Conservation (phyloP, 352 stramenopile species). For the Pythium pectinolyticum region DNA sequence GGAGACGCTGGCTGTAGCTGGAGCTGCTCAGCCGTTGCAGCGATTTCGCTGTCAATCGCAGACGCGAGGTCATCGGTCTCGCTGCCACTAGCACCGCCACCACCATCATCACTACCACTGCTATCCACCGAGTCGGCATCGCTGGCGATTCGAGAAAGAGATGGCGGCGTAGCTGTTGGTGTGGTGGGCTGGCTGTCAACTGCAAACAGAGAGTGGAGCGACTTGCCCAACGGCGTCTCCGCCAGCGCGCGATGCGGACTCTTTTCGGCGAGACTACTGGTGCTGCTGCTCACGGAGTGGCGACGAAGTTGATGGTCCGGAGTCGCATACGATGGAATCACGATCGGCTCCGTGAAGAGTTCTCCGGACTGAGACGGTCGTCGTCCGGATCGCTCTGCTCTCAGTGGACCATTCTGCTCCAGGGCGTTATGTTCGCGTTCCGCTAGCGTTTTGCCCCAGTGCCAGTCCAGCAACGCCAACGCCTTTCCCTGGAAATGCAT, state of each 20-base stretch:
- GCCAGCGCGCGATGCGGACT: conserved; percentile 53
- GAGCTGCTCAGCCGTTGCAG: conserved; percentile 3
- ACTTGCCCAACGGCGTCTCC: conserved; percentile 55
- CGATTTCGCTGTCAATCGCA: conserved; percentile 2
- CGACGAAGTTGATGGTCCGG: not conserved
- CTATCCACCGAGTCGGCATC: not conserved
- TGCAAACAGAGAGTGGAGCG: conserved; percentile 54
- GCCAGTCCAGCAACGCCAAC: conserved; percentile 83
- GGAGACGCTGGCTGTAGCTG: not conserved
- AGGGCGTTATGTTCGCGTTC: too few species aligned
- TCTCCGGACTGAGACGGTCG: too few species aligned
- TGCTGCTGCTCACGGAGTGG: too few species aligned
- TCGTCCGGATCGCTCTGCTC: too few species aligned
- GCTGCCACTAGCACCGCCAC: conserved; percentile 7
- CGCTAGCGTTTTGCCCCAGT: conserved; percentile 62
- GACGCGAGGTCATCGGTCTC: conserved; percentile 24
- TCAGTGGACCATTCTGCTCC: too few species aligned
- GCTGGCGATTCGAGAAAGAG: conserved; percentile 6
- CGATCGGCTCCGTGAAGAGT: conserved; percentile 20
- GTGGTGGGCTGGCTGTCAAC: conserved; percentile 32
- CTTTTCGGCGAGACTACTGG: conserved; percentile 13
- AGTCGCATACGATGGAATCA: conserved; percentile 10
- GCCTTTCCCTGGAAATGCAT: conserved; percentile 89
- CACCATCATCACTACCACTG: too few species aligned
- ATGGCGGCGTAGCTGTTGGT: conserved; percentile 19